phyloP scores from a whole-genome alignment of 2,329 filamentous ascomycete genomes.

The Exserohilum rostratum region DNA sequence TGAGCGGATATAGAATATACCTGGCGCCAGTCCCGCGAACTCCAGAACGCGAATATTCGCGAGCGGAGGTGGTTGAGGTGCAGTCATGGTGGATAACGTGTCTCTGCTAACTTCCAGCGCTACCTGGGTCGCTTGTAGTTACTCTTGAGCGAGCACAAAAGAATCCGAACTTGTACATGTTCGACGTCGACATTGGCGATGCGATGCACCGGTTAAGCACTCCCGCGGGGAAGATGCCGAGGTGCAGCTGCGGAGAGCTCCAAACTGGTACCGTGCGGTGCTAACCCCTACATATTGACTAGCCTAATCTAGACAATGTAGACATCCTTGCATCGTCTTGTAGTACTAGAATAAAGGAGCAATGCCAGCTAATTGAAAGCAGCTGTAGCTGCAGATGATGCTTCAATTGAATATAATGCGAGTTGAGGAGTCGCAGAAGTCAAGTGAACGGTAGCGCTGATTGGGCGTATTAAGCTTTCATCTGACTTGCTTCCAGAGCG shows the following conservation, averaged over 20 bases:
- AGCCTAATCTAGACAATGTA: too few species aligned
- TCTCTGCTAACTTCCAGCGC: not conserved
- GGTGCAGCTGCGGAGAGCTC: slow-evolving; percentile 24
- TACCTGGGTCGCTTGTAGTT: slow-evolving; percentile 1
- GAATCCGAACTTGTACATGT: slow-evolving; percentile 13
- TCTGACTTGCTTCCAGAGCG: too few species aligned
- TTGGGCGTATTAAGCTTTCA: too few species aligned
- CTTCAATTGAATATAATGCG: too few species aligned
- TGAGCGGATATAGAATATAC: slow-evolving; percentile 38
- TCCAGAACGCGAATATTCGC: slow-evolving; percentile 67
- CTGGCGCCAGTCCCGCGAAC: slow-evolving; percentile 67
- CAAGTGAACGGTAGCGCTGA: too few species aligned
- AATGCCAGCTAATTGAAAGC: too few species aligned
- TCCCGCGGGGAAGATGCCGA: slow-evolving; percentile 44
- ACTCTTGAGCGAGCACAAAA: not conserved
- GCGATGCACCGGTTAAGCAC: slow-evolving; percentile 35
- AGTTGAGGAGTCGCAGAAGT: too few species aligned
- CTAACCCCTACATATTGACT: too few species aligned
- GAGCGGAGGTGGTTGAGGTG: slow-evolving; percentile 56
- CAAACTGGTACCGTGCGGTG: not conserved
- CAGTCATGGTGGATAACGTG: slow-evolving; percentile 27
- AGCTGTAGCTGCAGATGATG: too few species aligned
- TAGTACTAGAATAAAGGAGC: too few species aligned
- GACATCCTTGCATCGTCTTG: too few species aligned
- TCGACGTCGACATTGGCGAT: slow-evolving; percentile 40